Evolutionary conservation across 768 basidiomycete species (phyloP).

Genomic region (Strobilomyces dryophilus): DNA sequence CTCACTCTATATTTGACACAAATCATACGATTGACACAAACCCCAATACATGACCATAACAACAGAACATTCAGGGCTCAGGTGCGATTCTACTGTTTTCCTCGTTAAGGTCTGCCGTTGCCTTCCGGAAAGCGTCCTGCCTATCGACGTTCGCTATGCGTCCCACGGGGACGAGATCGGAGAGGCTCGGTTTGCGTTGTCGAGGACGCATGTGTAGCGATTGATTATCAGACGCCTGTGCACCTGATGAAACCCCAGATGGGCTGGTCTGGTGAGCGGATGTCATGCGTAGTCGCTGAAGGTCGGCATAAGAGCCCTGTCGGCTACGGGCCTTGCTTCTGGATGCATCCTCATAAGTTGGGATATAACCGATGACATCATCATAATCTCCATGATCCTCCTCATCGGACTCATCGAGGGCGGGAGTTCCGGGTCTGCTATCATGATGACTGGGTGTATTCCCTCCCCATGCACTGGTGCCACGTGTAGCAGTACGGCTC

Average conservation of each 20-base stretch:
- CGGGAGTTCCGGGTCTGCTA: constrained; percentile 67
- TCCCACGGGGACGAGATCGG: constrained; percentile 58
- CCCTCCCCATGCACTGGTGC: constrained; percentile 87
- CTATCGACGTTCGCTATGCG: constrained; percentile 59
- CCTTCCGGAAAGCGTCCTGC: constrained; percentile 55
- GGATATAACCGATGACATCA: constrained; percentile 70
- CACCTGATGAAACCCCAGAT: constrained; percentile 12
- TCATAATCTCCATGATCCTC: constrained; percentile 92
- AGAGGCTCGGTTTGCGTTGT: constrained; percentile 57
- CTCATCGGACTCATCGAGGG: constrained; percentile 77
- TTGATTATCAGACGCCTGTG: constrained; percentile 33
- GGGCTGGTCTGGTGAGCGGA: constrained; percentile 9
- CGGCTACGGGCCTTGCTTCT: constrained; percentile 52
- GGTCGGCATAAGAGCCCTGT: constrained; percentile 75
- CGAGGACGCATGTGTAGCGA: constrained; percentile 48
- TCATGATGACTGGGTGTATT: constrained; percentile 51
- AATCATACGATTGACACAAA: constrained; percentile 19
- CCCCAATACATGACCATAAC: constrained; percentile 15
- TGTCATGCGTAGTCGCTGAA: constrained; percentile 59
- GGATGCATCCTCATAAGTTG: constrained; percentile 42
- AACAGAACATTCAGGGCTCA: constrained; percentile 12
- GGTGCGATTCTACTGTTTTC: constrained; percentile 41
- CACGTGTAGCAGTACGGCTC: constrained; percentile 70
- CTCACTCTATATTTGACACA: constrained; percentile 27
- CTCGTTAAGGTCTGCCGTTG: constrained; percentile 63